Evolutionary conservation across 2,329 filamentous ascomycete genomes (phyloP).

Genomic region (Leptoxyphium fumago): DNA sequence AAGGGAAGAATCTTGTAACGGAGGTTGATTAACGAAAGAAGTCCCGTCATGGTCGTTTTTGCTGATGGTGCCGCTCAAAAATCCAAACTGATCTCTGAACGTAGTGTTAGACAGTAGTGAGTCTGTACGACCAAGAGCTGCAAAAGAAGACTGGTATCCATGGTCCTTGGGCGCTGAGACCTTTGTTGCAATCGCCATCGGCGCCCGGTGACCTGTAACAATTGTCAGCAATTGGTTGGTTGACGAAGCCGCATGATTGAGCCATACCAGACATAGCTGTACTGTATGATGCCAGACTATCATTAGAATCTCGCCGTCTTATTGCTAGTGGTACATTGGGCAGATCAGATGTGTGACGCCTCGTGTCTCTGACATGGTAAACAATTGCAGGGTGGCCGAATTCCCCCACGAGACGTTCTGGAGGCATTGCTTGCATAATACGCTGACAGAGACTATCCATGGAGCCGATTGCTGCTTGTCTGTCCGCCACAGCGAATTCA

Average conservation of each 20-base stretch:
- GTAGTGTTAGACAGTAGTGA: neutral
- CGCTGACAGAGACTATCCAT: conserved; percentile 25
- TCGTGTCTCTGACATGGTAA: neutral
- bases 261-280: neutral
- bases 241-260: neutral
- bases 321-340: neutral
- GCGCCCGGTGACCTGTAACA: neutral
- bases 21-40: neutral
- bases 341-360: neutral
- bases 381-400: neutral
- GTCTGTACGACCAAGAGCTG: neutral
- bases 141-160: neutral
- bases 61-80: neutral
- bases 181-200: neutral
- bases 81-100: neutral
- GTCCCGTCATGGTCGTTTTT: neutral
- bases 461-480: conserved; percentile 19
- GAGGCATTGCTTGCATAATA: conserved; percentile 10
- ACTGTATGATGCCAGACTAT: neutral
- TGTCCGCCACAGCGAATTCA: conserved; percentile 22
- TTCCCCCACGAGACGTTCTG: neutral
- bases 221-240: neutral
- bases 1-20: neutral
- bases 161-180: neutral
- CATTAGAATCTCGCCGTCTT: neutral